Base-by-base conservation (phyloP, 2,329 filamentous ascomycete genomes). In the Cordyceps fumosorosea region DNA sequence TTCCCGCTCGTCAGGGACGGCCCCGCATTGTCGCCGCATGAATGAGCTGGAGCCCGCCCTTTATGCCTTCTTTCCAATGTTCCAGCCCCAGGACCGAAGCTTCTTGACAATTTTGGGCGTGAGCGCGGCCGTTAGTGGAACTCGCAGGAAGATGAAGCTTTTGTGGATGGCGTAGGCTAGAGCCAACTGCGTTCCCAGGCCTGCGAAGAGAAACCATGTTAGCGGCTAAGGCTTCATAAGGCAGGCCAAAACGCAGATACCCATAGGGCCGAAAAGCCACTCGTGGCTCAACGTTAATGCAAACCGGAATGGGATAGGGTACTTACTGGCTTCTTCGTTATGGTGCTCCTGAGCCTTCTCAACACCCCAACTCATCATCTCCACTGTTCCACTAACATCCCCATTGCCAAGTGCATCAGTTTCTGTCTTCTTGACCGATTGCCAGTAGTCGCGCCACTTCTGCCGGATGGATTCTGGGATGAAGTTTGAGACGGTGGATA, bases 131-230 rank as follows among this genome's bases (percentile, higher is more conserved):
- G 95, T 95, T 66, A 98, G 77, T 10, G 95, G 95, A 11, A 99
- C 91, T n/a, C 95, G 86, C 67, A 98, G 75, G 75, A 99, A 96
- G 70, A 99, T 97, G 75, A 98, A 91, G 68, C 90, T 96, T 78
- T 99, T 99, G 81, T 99, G 95, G 63, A 99, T 91, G 32, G 93
- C 93, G 72, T 99, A 99, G 14, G 95, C 95, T 55, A 99, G 83
- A 18, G 91, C 92, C 34, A 99, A 80, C 72, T 97, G 92, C 10
- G 95, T 98, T 57, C 81, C 84, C 40, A 88, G 74, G 68, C 85
- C 85, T 88, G 65, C 11, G 32, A 45, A 54, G 32, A 14, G 4
- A 50, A 16, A 8, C 45, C n/a, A 53, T 56, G 66, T 73, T 67
- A 73, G 68, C 62, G 42, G 66, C 63, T 32, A 20, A 34, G 34